Conservation (phyloP, 306 rosid genomes). For the Inga oerstediana region DNA sequence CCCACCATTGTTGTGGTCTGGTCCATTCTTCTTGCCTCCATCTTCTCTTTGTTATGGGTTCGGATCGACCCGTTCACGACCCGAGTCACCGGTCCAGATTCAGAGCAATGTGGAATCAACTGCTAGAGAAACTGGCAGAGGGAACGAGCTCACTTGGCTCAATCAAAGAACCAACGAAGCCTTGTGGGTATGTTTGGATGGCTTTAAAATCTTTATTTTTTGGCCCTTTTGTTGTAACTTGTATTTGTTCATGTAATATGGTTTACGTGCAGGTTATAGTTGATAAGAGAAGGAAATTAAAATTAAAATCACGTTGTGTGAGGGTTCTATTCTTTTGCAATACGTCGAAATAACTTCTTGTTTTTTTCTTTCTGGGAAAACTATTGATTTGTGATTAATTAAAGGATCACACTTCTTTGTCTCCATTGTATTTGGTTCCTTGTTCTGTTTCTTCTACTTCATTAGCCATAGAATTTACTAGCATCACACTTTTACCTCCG, state of each 20-base stretch:
- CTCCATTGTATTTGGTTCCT: not conserved
- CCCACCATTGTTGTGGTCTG: constrained; percentile 89
- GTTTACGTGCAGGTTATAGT: constrained; percentile 47
- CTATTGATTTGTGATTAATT: constrained; percentile 20
- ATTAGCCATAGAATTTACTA: too few species aligned
- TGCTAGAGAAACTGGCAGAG: constrained; percentile 53
- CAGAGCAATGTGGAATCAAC: constrained; percentile 84
- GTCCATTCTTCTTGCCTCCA: constrained; percentile 87
- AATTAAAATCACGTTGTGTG: constrained; percentile 33
- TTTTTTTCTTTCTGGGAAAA: constrained; percentile 16
- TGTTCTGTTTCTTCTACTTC: not conserved
- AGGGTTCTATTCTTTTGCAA: constrained; percentile 35
- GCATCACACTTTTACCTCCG: too few species aligned
- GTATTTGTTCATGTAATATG: constrained; percentile 29
- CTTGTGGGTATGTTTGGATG: constrained; percentile 25
- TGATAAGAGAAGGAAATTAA: constrained; percentile 35
- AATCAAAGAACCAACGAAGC: constrained; percentile 5
- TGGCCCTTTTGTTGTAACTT: constrained; percentile 19
- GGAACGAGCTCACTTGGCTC: constrained; percentile 25
- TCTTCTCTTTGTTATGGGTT: constrained; percentile 88
- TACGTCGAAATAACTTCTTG: constrained; percentile 31
- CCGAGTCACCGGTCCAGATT: constrained; percentile 74
- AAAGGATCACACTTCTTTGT: constrained; percentile 31
- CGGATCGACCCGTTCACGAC: constrained; percentile 81
- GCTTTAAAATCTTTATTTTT: constrained; percentile 17